A percentile compares a stretch with the other conserved stretches of the same genome.
phyloP scores from a whole-genome alignment of 1,284 basidiomycete genomes.

The Veloboletus limbatus region DNA sequence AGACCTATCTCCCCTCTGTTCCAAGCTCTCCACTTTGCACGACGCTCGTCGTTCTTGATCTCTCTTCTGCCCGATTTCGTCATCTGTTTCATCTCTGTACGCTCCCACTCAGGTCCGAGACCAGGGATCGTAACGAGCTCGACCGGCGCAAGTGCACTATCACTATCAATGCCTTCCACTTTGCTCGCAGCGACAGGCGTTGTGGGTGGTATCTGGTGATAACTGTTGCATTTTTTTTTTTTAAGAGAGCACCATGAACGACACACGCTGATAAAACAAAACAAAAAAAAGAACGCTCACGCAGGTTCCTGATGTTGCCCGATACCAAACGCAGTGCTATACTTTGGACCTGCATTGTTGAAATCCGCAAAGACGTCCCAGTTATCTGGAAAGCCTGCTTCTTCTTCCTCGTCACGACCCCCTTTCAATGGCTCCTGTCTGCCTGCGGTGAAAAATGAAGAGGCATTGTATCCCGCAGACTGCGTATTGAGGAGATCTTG shows the following conservation, averaged over 20 bases:
- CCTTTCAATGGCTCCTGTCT: slow-evolving; percentile 72
- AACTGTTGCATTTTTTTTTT: slow-evolving; percentile 43
- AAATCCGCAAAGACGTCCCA: slow-evolving; percentile 92
- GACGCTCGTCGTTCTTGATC: slow-evolving; percentile 52
- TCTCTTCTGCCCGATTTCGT: slow-evolving; percentile 67
- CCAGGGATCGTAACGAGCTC: slow-evolving; percentile 88
- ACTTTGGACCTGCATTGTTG: slow-evolving; percentile 82
- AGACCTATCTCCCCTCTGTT: slow-evolving; percentile 69
- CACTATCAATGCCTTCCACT: slow-evolving; percentile 34
- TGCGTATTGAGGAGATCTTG: slow-evolving; percentile 43
- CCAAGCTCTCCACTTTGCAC: slow-evolving; percentile 63
- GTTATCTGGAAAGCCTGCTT: slow-evolving; percentile 42
- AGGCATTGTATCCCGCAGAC: slow-evolving; percentile 65
- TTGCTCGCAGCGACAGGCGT: slow-evolving; percentile 31
- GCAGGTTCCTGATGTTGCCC: slow-evolving; percentile 35
- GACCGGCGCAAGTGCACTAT: slow-evolving; percentile 44
- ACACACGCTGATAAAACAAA: background rate
- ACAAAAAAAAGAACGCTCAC: slow-evolving; percentile 30
- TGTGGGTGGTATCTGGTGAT: slow-evolving; percentile 49
- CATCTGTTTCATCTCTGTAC: slow-evolving; percentile 71
- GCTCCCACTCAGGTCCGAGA: slow-evolving; percentile 83
- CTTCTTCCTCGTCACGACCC: slow-evolving; percentile 58
- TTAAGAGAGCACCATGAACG: slow-evolving; percentile 1
- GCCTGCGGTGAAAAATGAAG: slow-evolving; percentile 61
- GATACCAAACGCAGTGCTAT: slow-evolving; percentile 58